Conservation (phyloP, 2,329 filamentous ascomycete genomes). For the Tolypocladium guangdongense region DNA sequence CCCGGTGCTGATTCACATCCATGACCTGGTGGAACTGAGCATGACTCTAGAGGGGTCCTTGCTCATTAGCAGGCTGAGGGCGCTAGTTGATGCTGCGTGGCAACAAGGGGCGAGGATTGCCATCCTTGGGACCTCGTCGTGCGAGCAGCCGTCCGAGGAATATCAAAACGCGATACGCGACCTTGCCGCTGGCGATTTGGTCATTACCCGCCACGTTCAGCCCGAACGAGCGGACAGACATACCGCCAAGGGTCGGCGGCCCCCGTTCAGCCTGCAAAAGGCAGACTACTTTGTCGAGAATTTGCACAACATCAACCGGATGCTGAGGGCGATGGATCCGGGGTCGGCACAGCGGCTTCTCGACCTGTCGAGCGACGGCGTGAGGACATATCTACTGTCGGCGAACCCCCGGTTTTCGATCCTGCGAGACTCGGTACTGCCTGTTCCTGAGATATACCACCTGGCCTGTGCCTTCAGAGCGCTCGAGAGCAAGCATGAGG, state of each 20-base stretch:
- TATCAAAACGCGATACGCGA: constrained; percentile 29
- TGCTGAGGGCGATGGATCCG: constrained; percentile 29
- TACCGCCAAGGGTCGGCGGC: not conserved
- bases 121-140: constrained; percentile 67
- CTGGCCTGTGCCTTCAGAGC: constrained; percentile 22
- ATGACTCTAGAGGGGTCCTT: constrained; percentile 56
- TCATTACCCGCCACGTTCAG: constrained; percentile 24
- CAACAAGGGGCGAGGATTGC: constrained; percentile 60
- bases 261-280: constrained; percentile 16
- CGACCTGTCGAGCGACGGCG: constrained; percentile 11
- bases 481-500: constrained; percentile 10
- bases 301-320: constrained; percentile 33
- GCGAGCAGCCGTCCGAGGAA: constrained; percentile 34
- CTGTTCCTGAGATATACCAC: constrained; percentile 27
- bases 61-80: constrained; percentile 60
- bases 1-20: constrained; percentile 63
- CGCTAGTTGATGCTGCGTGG: constrained; percentile 61
- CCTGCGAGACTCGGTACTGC: constrained; percentile 23
- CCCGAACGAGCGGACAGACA: constrained; percentile 14
- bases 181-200: constrained; percentile 29
- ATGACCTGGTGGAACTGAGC: constrained; percentile 71
- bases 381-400: constrained; percentile 16
- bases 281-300: constrained; percentile 34
- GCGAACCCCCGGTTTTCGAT: constrained; percentile 15
- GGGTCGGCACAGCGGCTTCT: not conserved